Conservation (phyloP, 371 early-diverging fungal species). For the Chytridium lagenaria region DNA sequence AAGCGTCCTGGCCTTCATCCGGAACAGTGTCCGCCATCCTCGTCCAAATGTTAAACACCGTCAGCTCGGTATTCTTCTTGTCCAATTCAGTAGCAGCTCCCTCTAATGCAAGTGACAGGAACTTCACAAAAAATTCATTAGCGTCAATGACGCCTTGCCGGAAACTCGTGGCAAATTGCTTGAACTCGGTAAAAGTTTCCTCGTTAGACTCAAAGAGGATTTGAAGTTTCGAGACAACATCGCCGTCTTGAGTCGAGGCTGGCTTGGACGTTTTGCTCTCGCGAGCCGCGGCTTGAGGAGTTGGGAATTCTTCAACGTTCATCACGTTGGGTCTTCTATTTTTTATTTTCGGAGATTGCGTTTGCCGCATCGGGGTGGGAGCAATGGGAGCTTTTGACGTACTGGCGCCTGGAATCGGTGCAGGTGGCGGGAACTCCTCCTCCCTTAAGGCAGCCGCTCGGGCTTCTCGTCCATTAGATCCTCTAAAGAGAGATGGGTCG, state of each 20-base stretch:
- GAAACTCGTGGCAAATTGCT: conserved; percentile 63
- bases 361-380: neutral
- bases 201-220: conserved; percentile 37
- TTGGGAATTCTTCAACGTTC: conserved; percentile 17
- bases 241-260: conserved; percentile 29
- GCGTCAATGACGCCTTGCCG: conserved; percentile 60
- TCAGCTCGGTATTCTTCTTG: conserved; percentile 40
- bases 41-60: conserved; percentile 48
- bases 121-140: conserved; percentile 59
- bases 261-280: neutral
- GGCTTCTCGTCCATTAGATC: too few relatives aligned
- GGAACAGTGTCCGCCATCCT: conserved; percentile 48
- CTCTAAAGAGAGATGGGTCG: too few relatives aligned
- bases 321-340: conserved; percentile 5
- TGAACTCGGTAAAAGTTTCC: conserved; percentile 60
- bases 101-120: conserved; percentile 54
- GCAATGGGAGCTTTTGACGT: neutral
- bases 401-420: neutral
- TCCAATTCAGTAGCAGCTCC: conserved; percentile 11
- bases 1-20: conserved; percentile 19
- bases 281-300: conserved; percentile 16
- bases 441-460: neutral
- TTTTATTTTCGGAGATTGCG: neutral
- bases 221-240: conserved; percentile 38
- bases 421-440: conserved; percentile 3